phyloP scores from a whole-genome alignment of 2,329 filamentous ascomycete species.

The Pseudocercospora eumusae region DNA sequence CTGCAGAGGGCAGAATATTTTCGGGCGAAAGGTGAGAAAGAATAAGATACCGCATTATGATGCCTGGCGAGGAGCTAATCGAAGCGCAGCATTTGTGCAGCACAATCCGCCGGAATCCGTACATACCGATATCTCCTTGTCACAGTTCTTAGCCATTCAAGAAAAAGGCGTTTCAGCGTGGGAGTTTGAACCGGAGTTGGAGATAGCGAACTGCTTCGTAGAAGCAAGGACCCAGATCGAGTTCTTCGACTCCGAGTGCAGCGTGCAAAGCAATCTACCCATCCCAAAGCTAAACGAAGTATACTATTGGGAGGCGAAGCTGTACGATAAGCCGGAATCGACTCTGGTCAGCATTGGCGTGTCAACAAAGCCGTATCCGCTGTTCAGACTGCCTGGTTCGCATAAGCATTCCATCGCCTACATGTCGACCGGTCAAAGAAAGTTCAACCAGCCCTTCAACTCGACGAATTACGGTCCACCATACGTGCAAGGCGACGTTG shows the following conservation, averaged over 20 bases:
- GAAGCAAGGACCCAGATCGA: constrained; percentile 96
- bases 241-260: constrained; percentile 97
- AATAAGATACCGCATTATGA: neutral
- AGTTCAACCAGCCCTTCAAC: constrained; percentile 89
- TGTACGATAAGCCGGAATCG: constrained; percentile 93
- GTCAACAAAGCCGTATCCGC: constrained; percentile 93
- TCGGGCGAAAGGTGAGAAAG: constrained; percentile 79
- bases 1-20: constrained; percentile 86
- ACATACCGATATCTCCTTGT: constrained; percentile 95
- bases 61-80: neutral
- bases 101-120: constrained; percentile 93
- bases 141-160: constrained; percentile 96
- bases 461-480: constrained; percentile 77
- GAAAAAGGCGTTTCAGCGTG: constrained; percentile 99
- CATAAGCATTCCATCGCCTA: constrained; percentile 94
- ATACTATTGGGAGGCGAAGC: constrained; percentile 99
- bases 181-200: constrained; percentile 98
- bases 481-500: constrained; percentile 89
- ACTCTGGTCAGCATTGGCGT: constrained; percentile 89
- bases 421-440: constrained; percentile 79
- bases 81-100: constrained; percentile 76
- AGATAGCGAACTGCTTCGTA: constrained; percentile 98
- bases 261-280: constrained; percentile 92
- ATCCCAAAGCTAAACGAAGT: constrained; percentile 99
- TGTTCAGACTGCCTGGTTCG: constrained; percentile 89